phyloP scores from a whole-genome alignment of 306 rosid species.

The Coriaria nepalensis region DNA sequence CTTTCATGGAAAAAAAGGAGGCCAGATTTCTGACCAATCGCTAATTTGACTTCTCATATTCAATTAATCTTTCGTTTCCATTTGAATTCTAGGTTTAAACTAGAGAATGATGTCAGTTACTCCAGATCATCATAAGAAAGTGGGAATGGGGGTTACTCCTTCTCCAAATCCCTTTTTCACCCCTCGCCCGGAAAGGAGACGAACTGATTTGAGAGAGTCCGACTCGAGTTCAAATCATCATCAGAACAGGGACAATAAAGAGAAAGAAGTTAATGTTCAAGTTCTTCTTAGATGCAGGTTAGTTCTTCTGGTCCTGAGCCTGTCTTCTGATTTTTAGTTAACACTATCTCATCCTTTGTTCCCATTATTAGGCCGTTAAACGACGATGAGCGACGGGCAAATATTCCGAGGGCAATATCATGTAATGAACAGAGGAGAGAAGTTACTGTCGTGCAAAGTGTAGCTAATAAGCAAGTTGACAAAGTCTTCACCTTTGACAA shows the following conservation, averaged over 20 bases:
- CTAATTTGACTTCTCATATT: too few relatives aligned
- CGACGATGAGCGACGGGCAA: constrained; percentile 53
- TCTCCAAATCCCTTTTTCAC: constrained; percentile 78
- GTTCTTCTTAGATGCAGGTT: constrained; percentile 94
- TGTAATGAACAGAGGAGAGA: constrained; percentile 78
- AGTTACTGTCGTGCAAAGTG: constrained; percentile 64
- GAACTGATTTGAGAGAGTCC: constrained; percentile 41
- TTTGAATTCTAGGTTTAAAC: constrained; percentile 1
- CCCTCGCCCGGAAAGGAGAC: constrained; percentile 82
- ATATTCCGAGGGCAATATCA: constrained; percentile 50
- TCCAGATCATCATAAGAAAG: constrained; percentile 69
- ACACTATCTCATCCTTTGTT: too few relatives aligned
- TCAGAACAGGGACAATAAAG: constrained; percentile 23
- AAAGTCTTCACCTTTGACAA: constrained; percentile 78
- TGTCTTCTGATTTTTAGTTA: not conserved
- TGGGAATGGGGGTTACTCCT: constrained; percentile 50
- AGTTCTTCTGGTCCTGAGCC: not conserved
- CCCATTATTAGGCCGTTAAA: constrained; percentile 52
- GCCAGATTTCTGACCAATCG: too few relatives aligned
- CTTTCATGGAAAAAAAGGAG: too few relatives aligned
- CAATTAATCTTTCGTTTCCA: too few relatives aligned
- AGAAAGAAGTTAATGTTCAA: constrained; percentile 65
- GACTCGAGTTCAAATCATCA: constrained; percentile 44
- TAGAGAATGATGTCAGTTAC: constrained; percentile 37
- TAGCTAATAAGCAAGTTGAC: constrained; percentile 81